Conservation (phyloP, 192 early-diverging fungal species). For the Funneliformis mosseae region DNA sequence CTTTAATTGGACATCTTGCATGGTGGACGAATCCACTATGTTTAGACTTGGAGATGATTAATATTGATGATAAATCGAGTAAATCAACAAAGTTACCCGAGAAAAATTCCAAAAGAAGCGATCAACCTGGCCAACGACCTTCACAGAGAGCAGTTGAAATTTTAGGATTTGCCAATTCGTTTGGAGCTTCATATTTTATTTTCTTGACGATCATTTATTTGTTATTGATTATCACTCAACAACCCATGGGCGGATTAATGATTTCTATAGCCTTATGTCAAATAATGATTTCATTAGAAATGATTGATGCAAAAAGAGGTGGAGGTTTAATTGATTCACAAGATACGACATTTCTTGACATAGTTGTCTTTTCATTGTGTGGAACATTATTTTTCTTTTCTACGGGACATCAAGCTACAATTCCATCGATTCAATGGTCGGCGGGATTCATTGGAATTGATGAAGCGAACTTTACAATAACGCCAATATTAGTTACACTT, state of each 20-base stretch:
- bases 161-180: conserved; percentile 65
- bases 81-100: neutral
- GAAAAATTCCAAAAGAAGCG: neutral
- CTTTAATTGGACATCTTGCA: conserved; percentile 52
- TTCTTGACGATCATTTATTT: conserved; percentile 63
- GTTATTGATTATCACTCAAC: conserved; percentile 69
- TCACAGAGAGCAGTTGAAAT: conserved; percentile 43
- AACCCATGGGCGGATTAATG: conserved; percentile 78
- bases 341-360: conserved; percentile 43
- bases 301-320: conserved; percentile 51
- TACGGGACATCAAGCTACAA: conserved; percentile 90
- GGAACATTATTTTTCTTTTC: conserved; percentile 76
- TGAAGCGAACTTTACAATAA: conserved; percentile 67
- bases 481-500: conserved; percentile 70
- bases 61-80: conserved; percentile 27
- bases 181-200: conserved; percentile 69
- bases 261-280: conserved; percentile 49
- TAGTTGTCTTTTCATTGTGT: conserved; percentile 55
- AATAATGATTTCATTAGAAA: conserved; percentile 49
- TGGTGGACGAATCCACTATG: conserved; percentile 61
- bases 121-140: conserved; percentile 29
- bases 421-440: conserved; percentile 91
- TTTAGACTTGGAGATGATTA: conserved; percentile 49
- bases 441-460: conserved; percentile 84
- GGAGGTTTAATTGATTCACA: conserved; percentile 23